Base-by-base conservation (phyloP, 345 rosid species). In the Mercurialis annua region DNA sequence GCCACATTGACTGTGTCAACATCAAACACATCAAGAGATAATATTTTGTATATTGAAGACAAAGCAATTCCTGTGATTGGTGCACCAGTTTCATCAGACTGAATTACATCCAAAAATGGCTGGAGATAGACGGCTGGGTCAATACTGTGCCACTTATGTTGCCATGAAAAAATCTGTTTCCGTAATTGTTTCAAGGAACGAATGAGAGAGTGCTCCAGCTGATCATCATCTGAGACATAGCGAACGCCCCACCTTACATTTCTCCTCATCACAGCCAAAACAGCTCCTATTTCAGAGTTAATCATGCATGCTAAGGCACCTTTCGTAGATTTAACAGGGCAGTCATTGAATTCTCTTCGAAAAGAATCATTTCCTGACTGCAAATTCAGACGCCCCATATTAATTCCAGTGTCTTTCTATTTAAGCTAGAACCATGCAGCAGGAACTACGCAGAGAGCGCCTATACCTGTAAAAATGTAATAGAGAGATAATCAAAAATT, bases 51-150 rank as follows among this genome's bases (percentile, higher is more conserved):
- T n/a, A 89, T 86, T 8, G 92, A 85, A 0, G 96, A 83, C 77
- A 89, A 79, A 42, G 96, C 96, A 79, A 86, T 87, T 18, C 96
- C 90, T 15, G 92, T 89, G 33, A 89, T 89, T 14, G 88, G 90
- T 29, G 92, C 92, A 65, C 96, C 86, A 54, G 92, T 89, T 77
- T 89, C 96, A 66, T 85, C 90, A 0, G 96, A 89, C 2, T 64
- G 75, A 65, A 89, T 83, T 38, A 89, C 90, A 74, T 89, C 88
- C 81, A 89, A 69, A 81, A 89, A 89, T 0, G 96, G 92, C 65
- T 78, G 92, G 56, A 89, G 81, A 60, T 84, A 86, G 69, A 83
- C 31, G 42, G 73, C 73, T 0, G 96, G 96, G 48, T 86, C 75
- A 31, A 86, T 77, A 34, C 50, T 71, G 44, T 77, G 74, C 86